phyloP scores from a whole-genome alignment of 176 grass and related monocot genomes.

The Phyllostachys edulis region DNA sequence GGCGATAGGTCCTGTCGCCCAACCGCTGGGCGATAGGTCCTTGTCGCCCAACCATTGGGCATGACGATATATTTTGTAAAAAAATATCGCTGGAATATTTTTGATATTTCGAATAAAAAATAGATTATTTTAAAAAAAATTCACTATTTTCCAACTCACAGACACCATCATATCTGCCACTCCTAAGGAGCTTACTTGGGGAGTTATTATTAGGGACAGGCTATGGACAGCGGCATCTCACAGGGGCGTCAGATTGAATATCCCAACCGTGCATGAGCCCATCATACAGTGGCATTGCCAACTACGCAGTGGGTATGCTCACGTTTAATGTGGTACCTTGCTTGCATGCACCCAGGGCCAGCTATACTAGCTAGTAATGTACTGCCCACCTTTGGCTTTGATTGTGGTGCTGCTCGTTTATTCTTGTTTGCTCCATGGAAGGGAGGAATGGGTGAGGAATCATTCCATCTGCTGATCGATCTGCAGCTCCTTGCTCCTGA shows the following conservation, averaged over 20 bases:
- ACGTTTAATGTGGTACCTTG: constrained; percentile 34
- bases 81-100: too few relatives aligned
- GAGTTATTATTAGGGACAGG: constrained; percentile 20
- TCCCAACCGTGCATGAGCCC: constrained; percentile 34
- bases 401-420: background rate
- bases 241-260: constrained; percentile 1
- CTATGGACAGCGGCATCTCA: constrained; percentile 14
- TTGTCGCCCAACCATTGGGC: too few relatives aligned
- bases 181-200: background rate
- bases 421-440: constrained; percentile 1
- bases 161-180: background rate
- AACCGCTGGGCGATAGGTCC: too few relatives aligned
- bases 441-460: background rate
- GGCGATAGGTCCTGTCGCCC: too few relatives aligned
- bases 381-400: background rate
- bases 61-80: too few relatives aligned
- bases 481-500: background rate
- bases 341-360: background rate
- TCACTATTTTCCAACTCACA: background rate
- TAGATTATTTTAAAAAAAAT: too few relatives aligned
- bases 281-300: constrained; percentile 23
- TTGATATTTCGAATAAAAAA: too few relatives aligned
- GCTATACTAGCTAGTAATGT: background rate
- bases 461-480: background rate
- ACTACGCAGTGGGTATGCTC: constrained; percentile 21